Conservation (phyloP, 306 rosid species). For the Erythrophleum fordii region DNA sequence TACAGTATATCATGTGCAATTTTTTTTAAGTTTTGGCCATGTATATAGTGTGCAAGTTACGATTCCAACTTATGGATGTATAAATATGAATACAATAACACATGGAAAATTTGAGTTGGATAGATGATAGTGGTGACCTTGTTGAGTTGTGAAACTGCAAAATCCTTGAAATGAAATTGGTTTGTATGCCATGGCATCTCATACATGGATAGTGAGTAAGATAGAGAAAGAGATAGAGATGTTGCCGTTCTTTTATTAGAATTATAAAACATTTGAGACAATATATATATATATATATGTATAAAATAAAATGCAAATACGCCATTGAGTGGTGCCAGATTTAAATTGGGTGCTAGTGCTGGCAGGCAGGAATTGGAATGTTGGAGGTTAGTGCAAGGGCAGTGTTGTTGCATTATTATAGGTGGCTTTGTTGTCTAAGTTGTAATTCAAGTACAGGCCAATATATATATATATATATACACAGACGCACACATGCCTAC, state of each 20-base stretch:
- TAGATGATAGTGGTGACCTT: conserved; percentile 2
- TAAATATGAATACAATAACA: not conserved
- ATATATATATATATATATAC: too few relatives aligned
- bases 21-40: not conserved
- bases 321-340: not conserved
- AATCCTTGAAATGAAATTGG: not conserved
- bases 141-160: not conserved
- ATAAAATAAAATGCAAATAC: not conserved
- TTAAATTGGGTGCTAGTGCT: conserved; percentile 1
- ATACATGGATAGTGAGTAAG: not conserved
- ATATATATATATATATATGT: too few relatives aligned
- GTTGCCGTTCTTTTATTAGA: not conserved
- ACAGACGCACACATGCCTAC: not conserved
- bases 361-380: not conserved
- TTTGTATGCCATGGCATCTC: not conserved
- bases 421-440: conserved; percentile 4
- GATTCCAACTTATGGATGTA: not conserved
- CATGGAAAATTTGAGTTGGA: not conserved
- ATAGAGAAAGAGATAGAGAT: not conserved
- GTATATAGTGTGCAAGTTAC: not conserved
- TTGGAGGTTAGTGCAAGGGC: conserved; percentile 25
- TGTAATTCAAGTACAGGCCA: not conserved
- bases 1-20: not conserved
- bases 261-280: conserved; percentile 3
- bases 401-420: not conserved